phyloP scores from a whole-genome alignment of 2,329 filamentous ascomycete species.

The Neoascochyta sp. region DNA sequence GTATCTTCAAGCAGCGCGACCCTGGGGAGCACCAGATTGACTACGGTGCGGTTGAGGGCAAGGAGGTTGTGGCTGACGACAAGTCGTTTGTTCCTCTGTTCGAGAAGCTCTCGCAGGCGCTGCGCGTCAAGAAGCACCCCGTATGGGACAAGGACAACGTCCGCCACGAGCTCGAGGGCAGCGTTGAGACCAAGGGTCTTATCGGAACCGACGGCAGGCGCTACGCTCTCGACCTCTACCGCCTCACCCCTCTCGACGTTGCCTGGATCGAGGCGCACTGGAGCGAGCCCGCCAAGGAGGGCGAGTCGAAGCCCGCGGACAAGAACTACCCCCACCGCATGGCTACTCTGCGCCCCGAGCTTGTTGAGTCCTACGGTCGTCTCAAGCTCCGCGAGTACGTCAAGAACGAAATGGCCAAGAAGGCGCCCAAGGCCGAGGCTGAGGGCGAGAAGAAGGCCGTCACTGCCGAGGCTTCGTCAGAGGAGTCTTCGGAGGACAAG shows the following conservation, averaged over 20 bases:
- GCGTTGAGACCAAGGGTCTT: constrained; percentile 97
- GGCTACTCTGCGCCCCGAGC: constrained; percentile 86
- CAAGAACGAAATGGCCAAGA: constrained; percentile 62
- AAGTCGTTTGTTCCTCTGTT: constrained; percentile 81
- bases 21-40: constrained; percentile 98
- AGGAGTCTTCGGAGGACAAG: constrained; percentile 15
- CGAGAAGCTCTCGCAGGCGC: constrained; percentile 81
- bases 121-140: constrained; percentile 88
- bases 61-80: constrained; percentile 88
- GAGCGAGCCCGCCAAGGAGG: constrained; percentile 40
- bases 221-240: constrained; percentile 95
- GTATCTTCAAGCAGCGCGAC: constrained; percentile 98
- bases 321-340: constrained; percentile 86
- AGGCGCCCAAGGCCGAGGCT: constrained; percentile 35
- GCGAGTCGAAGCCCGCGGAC: constrained; percentile 47
- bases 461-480: constrained; percentile 32
- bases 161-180: constrained; percentile 86
- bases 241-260: constrained; percentile 88
- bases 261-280: constrained; percentile 80
- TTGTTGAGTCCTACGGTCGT: constrained; percentile 82
- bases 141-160: constrained; percentile 98
- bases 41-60: constrained; percentile 96
- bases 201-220: constrained; percentile 94
- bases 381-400: constrained; percentile 87
- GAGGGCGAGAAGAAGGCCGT: constrained; percentile 40